Conservation (phyloP, 1,284 basidiomycete genomes). For the Apiotrichum laibachii region DNA sequence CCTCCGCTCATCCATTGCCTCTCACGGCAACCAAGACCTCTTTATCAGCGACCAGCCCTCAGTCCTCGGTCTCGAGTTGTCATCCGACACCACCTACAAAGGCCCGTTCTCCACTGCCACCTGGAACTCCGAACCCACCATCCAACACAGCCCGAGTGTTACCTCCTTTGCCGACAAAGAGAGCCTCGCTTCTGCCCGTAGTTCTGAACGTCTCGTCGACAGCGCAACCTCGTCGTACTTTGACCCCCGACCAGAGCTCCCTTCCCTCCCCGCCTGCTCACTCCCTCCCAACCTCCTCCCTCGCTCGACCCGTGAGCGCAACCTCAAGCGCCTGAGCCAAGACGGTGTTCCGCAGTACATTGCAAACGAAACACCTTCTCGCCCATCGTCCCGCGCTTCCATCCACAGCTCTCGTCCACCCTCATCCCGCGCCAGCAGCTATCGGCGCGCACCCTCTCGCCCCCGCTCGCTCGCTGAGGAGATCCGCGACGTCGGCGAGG, state of each 20-base stretch:
- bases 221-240: not conserved
- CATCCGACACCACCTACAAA: not conserved
- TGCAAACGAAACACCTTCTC: not conserved
- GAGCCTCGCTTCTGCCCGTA: no score
- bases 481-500: slow-evolving; percentile 4
- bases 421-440: not conserved
- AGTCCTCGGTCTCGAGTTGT: not conserved
- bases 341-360: not conserved
- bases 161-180: not conserved
- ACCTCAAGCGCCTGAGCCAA: slow-evolving; percentile 3
- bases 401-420: not conserved
- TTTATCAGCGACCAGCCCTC: not conserved
- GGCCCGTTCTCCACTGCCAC: not conserved
- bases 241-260: not conserved
- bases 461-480: slow-evolving; percentile 7
- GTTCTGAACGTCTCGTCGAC: no score
- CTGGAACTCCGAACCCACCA: not conserved
- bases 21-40: not conserved
- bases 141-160: not conserved
- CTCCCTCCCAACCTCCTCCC: not conserved
- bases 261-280: not conserved
- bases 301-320: not conserved
- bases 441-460: not conserved
- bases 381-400: not conserved
- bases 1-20: not conserved